Evolutionary conservation across 768 basidiomycete species (phyloP), one percentile per base, ranked within the genome.

Genomic region (Cyathus striatus): DNA sequence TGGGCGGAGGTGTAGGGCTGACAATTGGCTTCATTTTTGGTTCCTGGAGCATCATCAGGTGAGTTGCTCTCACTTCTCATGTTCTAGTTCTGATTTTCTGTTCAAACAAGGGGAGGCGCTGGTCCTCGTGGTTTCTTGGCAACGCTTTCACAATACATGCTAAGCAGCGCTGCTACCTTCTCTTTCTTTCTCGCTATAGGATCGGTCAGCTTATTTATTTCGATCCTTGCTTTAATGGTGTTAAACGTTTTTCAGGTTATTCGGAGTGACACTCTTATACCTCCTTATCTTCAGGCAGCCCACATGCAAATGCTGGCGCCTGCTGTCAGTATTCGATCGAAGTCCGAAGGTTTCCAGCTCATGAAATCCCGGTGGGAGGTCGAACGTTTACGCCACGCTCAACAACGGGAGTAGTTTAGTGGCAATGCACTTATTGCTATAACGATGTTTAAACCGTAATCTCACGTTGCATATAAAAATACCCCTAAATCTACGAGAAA

Each of bases 21-120:
- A 95, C 93, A 24, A 96, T 97, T 58, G 95, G 96, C 14, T 97
- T 98, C 68, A 83, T 99, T 47, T 98, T 98, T 57, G 95, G 95
- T 33, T 83, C 86, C 21, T 96, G 86, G 72, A 92, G 83, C 54
- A 90, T 98, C 58, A 65, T 98, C 34, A 73, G 91, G 93, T 90
- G 52, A 56, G 84, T 55, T n/a, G n/a, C n/a, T n/a, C n/a, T n/a
- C n/a, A n/a, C n/a, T n/a, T n/a, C n/a, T n/a, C n/a, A n/a, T n/a
- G n/a, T n/a, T n/a, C n/a, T n/a, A n/a, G n/a, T n/a, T n/a, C n/a
- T n/a, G n/a, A n/a, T n/a, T n/a, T n/a, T n/a, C n/a, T n/a, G 35
- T 35, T 32, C 39, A 21, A 23, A 21, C 35, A 54, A 95, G 94
- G 58, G 79, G 80, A 51, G 95, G 95, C 34, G 83, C 90, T 6